These are phyloP conservation scores for Lachnum nothofagi DNA, from an alignment of 2,329 filamentous ascomycete genomes.

Conservation along the genomic window DNA sequence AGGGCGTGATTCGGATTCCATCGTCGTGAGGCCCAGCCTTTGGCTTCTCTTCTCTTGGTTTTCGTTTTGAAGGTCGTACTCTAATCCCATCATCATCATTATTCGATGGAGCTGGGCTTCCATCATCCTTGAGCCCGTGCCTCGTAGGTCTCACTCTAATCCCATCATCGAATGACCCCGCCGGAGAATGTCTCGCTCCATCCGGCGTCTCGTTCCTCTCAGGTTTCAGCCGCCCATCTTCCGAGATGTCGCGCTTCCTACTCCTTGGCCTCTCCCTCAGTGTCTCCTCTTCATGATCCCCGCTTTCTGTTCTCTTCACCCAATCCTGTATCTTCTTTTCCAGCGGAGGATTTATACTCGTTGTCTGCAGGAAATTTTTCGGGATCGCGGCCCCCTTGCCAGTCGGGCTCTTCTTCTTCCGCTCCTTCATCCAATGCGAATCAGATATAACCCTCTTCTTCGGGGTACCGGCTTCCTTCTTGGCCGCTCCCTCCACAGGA, in stretches of 20 bases:
- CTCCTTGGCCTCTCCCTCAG: conserved; percentile 9
- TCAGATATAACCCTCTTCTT: conserved; percentile 93
- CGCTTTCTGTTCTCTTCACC: conserved; percentile 37
- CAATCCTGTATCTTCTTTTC: conserved; percentile 58
- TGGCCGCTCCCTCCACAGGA: conserved; percentile 24
- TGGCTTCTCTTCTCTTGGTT: not conserved
- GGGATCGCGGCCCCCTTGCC: conserved; percentile 43
- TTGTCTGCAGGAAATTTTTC: conserved; percentile 52
- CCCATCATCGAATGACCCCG: conserved; percentile 17
- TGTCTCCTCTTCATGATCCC: conserved; percentile 4
- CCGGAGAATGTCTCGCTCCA: conserved; percentile 35
- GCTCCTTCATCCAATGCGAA: conserved; percentile 70
- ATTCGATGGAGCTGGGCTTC: not conserved
- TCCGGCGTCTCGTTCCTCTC: conserved; percentile 28
- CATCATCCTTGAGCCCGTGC: conserved; percentile 8
- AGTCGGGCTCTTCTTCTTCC: conserved; percentile 47
- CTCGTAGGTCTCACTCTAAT: conserved; percentile 11
- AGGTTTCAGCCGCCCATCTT: conserved; percentile 7
- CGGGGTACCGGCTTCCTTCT: conserved; percentile 49
- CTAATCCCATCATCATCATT: conserved; percentile 13
- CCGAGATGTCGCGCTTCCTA: conserved; percentile 2
- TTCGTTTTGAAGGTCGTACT: not conserved
- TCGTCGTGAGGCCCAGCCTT: not conserved
- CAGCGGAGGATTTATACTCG: conserved; percentile 50
- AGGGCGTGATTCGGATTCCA: conserved; percentile 24